phyloP scores from a whole-genome alignment of 345 rosid species.

The Rhodomyrtus tomentosa region DNA sequence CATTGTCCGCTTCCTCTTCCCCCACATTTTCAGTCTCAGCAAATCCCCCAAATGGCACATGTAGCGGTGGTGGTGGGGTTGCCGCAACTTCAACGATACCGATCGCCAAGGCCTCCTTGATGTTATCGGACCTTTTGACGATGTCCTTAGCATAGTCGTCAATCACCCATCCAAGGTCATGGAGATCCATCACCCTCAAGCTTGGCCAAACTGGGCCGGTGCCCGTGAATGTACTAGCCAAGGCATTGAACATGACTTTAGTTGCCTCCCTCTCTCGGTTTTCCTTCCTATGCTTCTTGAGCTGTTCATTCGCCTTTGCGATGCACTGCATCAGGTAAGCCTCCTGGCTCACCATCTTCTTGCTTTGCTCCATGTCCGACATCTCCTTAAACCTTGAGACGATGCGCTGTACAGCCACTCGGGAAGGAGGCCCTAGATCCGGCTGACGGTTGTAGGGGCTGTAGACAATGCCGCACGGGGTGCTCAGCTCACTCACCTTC shows the following conservation, averaged over 20 bases:
- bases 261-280: conserved; percentile 27
- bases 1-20: background rate
- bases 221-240: background rate
- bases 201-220: background rate
- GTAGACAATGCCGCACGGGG: conserved; percentile 43
- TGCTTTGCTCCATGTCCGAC: conserved; percentile 34
- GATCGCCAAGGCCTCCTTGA: background rate
- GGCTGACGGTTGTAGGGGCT: conserved; percentile 20
- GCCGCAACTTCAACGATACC: background rate
- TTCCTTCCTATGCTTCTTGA: conserved; percentile 25
- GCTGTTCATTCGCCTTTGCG: conserved; percentile 12
- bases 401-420: conserved; percentile 12
- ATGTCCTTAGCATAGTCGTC: conserved; percentile 10
- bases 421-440: conserved; percentile 37
- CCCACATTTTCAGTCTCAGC: background rate
- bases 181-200: conserved; percentile 19
- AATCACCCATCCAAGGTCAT: conserved; percentile 20
- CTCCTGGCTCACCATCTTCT: conserved; percentile 35
- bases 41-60: background rate
- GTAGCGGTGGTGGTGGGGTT: background rate
- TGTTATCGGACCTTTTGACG: background rate
- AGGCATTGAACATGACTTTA: conserved; percentile 12
- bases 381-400: conserved; percentile 16
- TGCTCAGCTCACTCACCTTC: conserved; percentile 52
- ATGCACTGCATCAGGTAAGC: conserved; percentile 27